phyloP scores from a whole-genome alignment of 495 filamentous ascomycete genomes.

The Aspergillus baeticus region DNA sequence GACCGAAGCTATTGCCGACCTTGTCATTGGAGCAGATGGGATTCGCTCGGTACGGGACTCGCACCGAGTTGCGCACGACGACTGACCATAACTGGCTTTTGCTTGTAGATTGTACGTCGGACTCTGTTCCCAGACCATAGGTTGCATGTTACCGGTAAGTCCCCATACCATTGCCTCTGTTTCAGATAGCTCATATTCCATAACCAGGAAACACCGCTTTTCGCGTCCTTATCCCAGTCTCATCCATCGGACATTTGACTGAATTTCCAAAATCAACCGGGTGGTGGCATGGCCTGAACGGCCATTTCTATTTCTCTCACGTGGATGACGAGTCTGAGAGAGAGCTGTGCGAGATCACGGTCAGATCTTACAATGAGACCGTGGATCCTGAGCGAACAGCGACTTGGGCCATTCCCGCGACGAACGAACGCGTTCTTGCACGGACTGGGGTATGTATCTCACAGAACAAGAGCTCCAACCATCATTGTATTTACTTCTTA shows the following conservation, averaged over 20 bases:
- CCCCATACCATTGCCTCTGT: not conserved
- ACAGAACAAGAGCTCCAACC: too few species aligned
- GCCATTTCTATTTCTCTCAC: slow-evolving; percentile 44
- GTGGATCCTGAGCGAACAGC: slow-evolving; percentile 32
- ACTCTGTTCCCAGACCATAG: not conserved
- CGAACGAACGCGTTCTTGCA: slow-evolving; percentile 26
- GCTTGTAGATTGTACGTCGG: not conserved
- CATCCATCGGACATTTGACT: slow-evolving; percentile 26
- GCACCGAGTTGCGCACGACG: too few species aligned
- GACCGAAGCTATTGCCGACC: slow-evolving; percentile 36
- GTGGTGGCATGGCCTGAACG: slow-evolving; percentile 47
- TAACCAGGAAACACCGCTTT: not conserved
- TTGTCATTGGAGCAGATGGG: slow-evolving; percentile 53
- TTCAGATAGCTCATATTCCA: too few species aligned
- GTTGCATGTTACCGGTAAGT: not conserved
- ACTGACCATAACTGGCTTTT: too few species aligned
- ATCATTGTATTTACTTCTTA: too few species aligned
- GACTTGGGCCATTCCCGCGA: slow-evolving; percentile 46
- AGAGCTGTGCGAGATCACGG: slow-evolving; percentile 23
- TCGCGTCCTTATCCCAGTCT: not conserved
- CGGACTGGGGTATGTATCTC: not conserved
- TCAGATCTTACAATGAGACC: slow-evolving; percentile 23
- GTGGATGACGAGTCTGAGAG: slow-evolving; percentile 36
- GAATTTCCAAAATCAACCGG: slow-evolving; percentile 37
- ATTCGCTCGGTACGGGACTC: slow-evolving; percentile 54